Evolutionary conservation across 1,284 basidiomycete genomes (phyloP).

Genomic region (Apiotrichum laibachii): DNA sequence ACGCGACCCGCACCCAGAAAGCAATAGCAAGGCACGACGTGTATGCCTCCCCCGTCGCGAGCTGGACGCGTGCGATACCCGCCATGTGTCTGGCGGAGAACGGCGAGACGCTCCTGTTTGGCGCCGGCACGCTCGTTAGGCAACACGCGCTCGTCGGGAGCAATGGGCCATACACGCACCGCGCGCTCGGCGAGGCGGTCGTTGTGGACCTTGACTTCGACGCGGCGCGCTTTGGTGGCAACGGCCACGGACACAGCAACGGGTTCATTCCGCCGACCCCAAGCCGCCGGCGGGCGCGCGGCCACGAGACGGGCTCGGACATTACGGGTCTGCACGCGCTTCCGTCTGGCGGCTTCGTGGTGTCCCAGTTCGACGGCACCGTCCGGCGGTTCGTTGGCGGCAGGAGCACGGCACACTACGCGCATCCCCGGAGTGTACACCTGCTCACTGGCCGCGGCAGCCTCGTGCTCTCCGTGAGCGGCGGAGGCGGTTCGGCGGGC

Average conservation of each 20-base stretch:
- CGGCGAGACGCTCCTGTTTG: conserved; percentile 29
- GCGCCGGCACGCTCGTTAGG: conserved; percentile 34
- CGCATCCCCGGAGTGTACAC: conserved; percentile 20
- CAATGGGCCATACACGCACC: no score
- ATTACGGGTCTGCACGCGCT: conserved; percentile 35
- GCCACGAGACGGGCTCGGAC: conserved; percentile 31
- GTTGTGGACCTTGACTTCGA: no score
- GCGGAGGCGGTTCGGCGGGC: background rate
- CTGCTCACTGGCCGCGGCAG: conserved; percentile 12
- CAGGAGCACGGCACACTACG: conserved; percentile 18
- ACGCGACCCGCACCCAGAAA: conserved; percentile 27
- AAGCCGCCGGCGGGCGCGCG: conserved; percentile 6
- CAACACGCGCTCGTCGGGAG: conserved; percentile 24
- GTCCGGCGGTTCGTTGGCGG: conserved; percentile 28
- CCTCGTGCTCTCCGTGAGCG: conserved; percentile 29
- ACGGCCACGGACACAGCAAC: background rate
- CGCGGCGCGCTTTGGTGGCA: background rate
- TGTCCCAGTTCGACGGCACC: conserved; percentile 43
- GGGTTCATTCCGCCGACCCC: background rate
- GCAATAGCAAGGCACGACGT: conserved; percentile 25
- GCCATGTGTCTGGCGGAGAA: conserved; percentile 24
- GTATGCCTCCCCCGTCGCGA: conserved; percentile 41
- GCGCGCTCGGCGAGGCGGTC: no score
- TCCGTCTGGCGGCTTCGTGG: conserved; percentile 14
- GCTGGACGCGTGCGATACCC: conserved; percentile 42